These are phyloP conservation scores for Primulina eburnea DNA, from an alignment of 257 asterid genomes.

Conservation along the genomic window DNA sequence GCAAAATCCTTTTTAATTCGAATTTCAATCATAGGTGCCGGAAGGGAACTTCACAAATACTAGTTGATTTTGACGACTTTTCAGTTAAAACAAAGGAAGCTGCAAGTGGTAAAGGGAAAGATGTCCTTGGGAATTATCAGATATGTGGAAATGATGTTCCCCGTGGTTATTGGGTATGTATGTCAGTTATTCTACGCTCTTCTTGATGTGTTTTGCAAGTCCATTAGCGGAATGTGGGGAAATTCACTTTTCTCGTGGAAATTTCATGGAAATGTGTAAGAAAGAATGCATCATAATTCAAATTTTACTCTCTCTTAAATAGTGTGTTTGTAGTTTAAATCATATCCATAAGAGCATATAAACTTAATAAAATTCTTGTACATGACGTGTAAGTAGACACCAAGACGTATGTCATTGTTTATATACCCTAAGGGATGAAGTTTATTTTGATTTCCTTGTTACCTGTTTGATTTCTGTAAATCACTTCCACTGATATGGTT, in stretches of 20 bases:
- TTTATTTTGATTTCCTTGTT: neutral
- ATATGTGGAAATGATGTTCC: slow-evolving; percentile 95
- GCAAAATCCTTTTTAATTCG: slow-evolving; percentile 21
- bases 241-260: neutral
- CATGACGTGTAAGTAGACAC: neutral
- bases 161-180: slow-evolving; percentile 94
- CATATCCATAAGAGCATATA: neutral
- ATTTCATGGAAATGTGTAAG: neutral
- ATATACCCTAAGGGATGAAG: too few relatives aligned
- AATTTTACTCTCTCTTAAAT: neutral
- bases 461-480: neutral
- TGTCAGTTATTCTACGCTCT: slow-evolving; percentile 20
- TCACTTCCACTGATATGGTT: neutral
- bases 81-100: slow-evolving; percentile 35
- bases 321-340: neutral
- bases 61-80: slow-evolving; percentile 72
- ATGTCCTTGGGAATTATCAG: slow-evolving; percentile 41
- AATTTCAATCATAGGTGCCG: slow-evolving; percentile 63
- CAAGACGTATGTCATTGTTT: neutral
- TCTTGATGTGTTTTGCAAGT: slow-evolving; percentile 1
- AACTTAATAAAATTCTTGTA: too few relatives aligned
- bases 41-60: slow-evolving; percentile 88
- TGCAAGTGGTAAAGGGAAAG: slow-evolving; percentile 40
- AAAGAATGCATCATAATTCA: neutral
- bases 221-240: neutral